Percentiles rank a stretch among this genome's conserved stretches.
These are phyloP conservation scores for Apiospora sp. DNA, from an alignment of 2,329 filamentous ascomycete genomes.

Conservation along the genomic window DNA sequence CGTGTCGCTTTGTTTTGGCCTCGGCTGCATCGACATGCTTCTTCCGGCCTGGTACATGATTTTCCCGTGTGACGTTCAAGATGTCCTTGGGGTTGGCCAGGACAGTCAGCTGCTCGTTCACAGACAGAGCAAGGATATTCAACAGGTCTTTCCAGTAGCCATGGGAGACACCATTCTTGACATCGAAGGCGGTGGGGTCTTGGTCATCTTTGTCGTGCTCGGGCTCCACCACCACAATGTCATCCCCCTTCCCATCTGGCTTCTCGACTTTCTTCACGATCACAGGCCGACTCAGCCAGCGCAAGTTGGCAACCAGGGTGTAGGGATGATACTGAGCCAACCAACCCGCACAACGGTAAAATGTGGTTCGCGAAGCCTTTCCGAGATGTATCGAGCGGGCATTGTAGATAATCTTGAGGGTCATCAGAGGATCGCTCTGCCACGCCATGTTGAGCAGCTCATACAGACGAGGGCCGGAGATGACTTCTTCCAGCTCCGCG, in stretches of 20 bases:
- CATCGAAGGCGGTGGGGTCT: slow-evolving; percentile 49
- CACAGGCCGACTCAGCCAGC: slow-evolving; percentile 62
- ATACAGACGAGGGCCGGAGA: slow-evolving; percentile 47
- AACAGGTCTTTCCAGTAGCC: slow-evolving; percentile 70
- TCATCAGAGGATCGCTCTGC: slow-evolving; percentile 54
- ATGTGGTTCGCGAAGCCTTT: slow-evolving; percentile 55
- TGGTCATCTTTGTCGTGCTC: slow-evolving; percentile 44
- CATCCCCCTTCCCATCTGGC: slow-evolving; percentile 30
- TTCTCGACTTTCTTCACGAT: slow-evolving; percentile 59
- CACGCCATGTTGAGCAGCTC: slow-evolving; percentile 57
- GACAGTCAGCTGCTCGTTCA: slow-evolving; percentile 54
- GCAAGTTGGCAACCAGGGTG: slow-evolving; percentile 61
- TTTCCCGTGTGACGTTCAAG: slow-evolving; percentile 47
- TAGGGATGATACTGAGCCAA: slow-evolving; percentile 61
- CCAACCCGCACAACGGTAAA: slow-evolving; percentile 65
- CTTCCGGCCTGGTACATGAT: slow-evolving; percentile 31
- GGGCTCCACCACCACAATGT: slow-evolving; percentile 46
- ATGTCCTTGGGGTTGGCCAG: slow-evolving; percentile 49
- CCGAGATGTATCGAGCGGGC: slow-evolving; percentile 67
- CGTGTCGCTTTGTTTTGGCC: slow-evolving; percentile 35
- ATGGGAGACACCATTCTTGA: slow-evolving; percentile 59
- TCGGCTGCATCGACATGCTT: slow-evolving; percentile 31
- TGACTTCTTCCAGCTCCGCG: slow-evolving; percentile 54
- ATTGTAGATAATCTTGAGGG: slow-evolving; percentile 68
- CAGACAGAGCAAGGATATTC: slow-evolving; percentile 62